Evolutionary conservation across 2,329 filamentous ascomycete species (phyloP).

Genomic region (Colletotrichum destructivum): DNA sequence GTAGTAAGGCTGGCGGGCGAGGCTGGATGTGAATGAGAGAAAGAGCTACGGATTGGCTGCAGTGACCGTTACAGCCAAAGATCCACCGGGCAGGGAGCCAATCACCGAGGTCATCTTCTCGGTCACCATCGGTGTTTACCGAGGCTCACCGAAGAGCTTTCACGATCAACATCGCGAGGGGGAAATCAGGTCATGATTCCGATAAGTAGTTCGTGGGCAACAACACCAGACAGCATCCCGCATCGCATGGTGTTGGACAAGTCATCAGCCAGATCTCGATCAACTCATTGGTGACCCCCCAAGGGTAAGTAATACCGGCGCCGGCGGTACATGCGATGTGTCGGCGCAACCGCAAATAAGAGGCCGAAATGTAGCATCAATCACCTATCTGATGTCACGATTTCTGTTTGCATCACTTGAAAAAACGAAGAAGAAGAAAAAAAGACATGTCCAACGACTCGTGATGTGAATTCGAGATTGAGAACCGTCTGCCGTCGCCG

Average conservation of each 20-base stretch:
- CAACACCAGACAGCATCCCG: background rate
- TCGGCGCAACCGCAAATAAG: constrained; percentile 3
- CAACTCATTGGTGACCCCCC: too few relatives aligned
- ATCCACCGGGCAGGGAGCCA: constrained; percentile 21
- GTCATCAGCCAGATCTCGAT: background rate
- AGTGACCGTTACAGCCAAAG: constrained; percentile 13
- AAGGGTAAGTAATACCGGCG: background rate
- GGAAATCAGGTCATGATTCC: background rate
- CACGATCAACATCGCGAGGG: background rate
- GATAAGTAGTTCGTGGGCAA: background rate
- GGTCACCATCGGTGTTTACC: background rate
- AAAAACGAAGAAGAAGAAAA: background rate
- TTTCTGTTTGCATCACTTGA: background rate
- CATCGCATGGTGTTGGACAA: too few relatives aligned
- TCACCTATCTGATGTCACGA: background rate
- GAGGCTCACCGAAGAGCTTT: background rate
- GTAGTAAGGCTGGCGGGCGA: constrained; percentile 29
- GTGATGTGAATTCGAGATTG: constrained; percentile 18
- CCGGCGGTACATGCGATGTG: background rate
- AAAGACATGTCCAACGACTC: constrained; percentile 15
- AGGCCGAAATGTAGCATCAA: background rate
- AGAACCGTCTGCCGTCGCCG: constrained; percentile 8
- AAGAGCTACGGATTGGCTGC: constrained; percentile 35
- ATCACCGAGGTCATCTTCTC: constrained; percentile 1
- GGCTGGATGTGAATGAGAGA: constrained; percentile 26